Percentiles rank a stretch among this genome's conserved stretches.
Conservation (phyloP, 2,329 filamentous ascomycete genomes). For the Alternaria longipes region DNA sequence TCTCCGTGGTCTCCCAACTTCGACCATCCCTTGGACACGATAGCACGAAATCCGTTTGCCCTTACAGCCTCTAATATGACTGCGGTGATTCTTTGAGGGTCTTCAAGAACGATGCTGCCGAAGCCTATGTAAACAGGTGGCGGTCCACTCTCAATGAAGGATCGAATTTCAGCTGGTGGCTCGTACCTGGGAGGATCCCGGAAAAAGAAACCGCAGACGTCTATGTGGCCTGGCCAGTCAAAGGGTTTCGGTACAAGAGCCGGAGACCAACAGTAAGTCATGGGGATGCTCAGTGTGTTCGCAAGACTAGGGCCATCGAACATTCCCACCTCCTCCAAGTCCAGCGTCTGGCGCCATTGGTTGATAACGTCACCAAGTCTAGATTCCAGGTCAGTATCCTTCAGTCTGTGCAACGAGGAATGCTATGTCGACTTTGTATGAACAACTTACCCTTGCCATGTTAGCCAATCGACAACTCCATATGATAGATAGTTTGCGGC, state of each 20-base stretch:
- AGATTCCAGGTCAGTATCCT: background rate
- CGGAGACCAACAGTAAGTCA: constrained; percentile 60
- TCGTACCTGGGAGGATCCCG: constrained; percentile 49
- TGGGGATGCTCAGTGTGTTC: constrained; percentile 51
- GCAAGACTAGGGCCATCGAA: constrained; percentile 52
- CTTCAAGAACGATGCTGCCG: constrained; percentile 64
- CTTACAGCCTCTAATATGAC: constrained; percentile 59
- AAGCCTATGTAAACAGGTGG: constrained; percentile 66
- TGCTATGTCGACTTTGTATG: background rate
- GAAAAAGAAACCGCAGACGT: constrained; percentile 60
- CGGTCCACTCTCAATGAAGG: constrained; percentile 60
- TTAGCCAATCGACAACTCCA: constrained; percentile 57
- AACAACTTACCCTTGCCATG: constrained; percentile 55
- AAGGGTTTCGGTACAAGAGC: constrained; percentile 29
- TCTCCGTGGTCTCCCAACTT: background rate
- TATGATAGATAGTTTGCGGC: constrained; percentile 58
- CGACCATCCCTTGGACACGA: constrained; percentile 60
- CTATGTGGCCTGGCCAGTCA: constrained; percentile 26
- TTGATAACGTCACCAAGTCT: constrained; percentile 60
- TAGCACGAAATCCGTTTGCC: constrained; percentile 51
- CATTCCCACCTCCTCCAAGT: constrained; percentile 51
- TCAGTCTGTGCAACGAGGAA: background rate
- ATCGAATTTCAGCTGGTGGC: constrained; percentile 51
- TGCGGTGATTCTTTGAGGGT: constrained; percentile 56
- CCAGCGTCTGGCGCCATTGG: constrained; percentile 51